Base-by-base conservation (phyloP, 331 rosid species). In the Malus hybrid region DNA sequence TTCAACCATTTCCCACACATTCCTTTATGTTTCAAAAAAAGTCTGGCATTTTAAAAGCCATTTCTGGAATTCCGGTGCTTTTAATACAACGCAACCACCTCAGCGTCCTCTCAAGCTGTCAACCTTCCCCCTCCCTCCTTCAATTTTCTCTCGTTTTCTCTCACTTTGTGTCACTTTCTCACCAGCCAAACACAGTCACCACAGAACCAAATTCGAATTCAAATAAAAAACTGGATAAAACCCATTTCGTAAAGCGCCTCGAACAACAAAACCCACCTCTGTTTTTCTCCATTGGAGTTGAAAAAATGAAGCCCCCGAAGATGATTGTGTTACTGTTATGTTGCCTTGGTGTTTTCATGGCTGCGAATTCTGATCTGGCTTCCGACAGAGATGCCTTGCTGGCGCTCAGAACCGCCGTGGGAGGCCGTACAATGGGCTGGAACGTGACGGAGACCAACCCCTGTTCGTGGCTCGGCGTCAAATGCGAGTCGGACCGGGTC, bases 401-500 rank as follows among this genome's bases (percentile, higher is more conserved):
- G 34, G 42, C 55, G 4, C 82, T 94, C n/a, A 87, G 90, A 3
- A 29, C 44, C 32, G 42, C 81, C 16, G 83, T 90, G 1, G 74
- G 87, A 11, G 97, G 99, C 10, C 95, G 97, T 3, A 71, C 88
- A 0, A 66, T 79, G 10, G 27, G 78, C 3, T 94, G 99, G 99
- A 88, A 92, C 79, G 1, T 70, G 50, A 60, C 86, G 13, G 65
- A 66, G 28, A 6, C 68, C 4, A 78, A 29, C 6, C 97, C 93
- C 4, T 94, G 99, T 71, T 24, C 2, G 0, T 94, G 97, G 97
- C 69, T 62, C 0, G 99, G 99, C n/a, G 96, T 94, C 9, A 6
- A 0, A 36, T 91, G 97, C 71, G n/a, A 4, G 13, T 57, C 77
- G 63, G 27, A 13, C n/a, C 80, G 92, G 56, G 95, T 94, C n/a